Evolutionary conservation across 1,284 basidiomycete genomes (phyloP), one percentile per base, ranked within the genome.

Genomic region (Leccinum solheimii): DNA sequence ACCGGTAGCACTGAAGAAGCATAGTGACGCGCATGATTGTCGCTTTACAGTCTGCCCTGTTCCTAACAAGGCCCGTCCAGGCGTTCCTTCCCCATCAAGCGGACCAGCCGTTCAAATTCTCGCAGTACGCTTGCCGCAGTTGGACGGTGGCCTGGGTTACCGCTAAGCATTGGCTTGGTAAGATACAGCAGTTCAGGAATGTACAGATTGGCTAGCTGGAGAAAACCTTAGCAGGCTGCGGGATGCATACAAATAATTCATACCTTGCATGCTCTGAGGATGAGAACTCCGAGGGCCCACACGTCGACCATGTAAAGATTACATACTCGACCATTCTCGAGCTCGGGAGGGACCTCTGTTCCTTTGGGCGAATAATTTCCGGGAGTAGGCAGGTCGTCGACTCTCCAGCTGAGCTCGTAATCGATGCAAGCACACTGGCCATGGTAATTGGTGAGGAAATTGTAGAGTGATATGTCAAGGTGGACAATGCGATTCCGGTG

Each of bases 261-360:
- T 72, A 88, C 89, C 75, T 88, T 83, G 75, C 84, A 86, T 52
- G 84, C 83, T 45, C 83, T 81, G 53, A 88, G 71, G 40, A 90
- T 83, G 7, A 90, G 76, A 14, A 88, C 76, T 19, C 79, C 88
- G 27, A 90, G 72, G 13, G 87, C 86, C 84, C 86, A 91, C 3
- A 90, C 80, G 67, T 91, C 88, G 8, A 87, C 77, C 72, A 88
- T 89, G 72, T 83, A 91, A 5, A 87, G 86, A 72, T 89, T 82
- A 51, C 77, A 75, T 56, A 70, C 70, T 52, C 79, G 80, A 27
- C 80, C 81, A 21, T 71, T 70, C 66, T 86, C 86, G 55, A 83
- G 81, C 71, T 91, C 89, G 10, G 89, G 89, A n/a, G 88, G 86
- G 16, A 86, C 67, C 62, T 91, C 89, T 19, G 86, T 87, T 27